Percentiles rank a stretch among this genome's conserved stretches.
Conservation (phyloP, 257 asterid genomes). For the Solanum tacnaense region DNA sequence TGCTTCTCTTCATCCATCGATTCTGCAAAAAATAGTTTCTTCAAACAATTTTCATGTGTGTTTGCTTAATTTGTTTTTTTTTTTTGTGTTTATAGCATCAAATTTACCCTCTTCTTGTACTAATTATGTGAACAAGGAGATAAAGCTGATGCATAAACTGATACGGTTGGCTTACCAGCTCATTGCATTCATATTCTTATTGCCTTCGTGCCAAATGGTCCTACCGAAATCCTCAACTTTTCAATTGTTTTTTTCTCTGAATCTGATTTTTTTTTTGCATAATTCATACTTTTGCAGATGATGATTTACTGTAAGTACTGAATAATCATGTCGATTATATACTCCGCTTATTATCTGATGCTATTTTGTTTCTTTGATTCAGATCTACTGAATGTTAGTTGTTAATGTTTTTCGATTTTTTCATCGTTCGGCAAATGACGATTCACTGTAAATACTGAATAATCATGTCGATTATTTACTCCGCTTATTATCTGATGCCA, state of each 20-base stretch:
- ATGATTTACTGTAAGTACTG: conserved; percentile 40
- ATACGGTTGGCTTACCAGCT: conserved; percentile 70
- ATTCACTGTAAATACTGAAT: conserved; percentile 38
- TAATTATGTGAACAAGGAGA: conserved; percentile 37
- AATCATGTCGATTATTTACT: conserved; percentile 41
- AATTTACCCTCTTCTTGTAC: conserved; percentile 63
- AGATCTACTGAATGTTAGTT: neutral
- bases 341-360: conserved; percentile 89
- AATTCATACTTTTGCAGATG: neutral
- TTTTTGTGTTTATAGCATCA: conserved; percentile 40
- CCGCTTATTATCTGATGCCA: conserved; percentile 86
- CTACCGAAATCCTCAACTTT: neutral
- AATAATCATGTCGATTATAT: conserved; percentile 32
- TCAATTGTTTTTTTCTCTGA: neutral
- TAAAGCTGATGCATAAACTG: conserved; percentile 55
- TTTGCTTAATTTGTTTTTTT: neutral
- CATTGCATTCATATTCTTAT: neutral
- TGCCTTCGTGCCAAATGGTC: neutral
- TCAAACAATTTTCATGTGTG: neutral
- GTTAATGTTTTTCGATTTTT: neutral
- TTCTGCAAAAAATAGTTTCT: neutral
- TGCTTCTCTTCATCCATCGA: neutral
- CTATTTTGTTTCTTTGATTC: conserved; percentile 2
- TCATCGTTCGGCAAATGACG: neutral
- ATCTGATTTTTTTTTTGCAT: conserved; percentile 5